A percentile compares a stretch with the other conserved stretches of the same genome.
These are phyloP conservation scores for Dryas drummondii DNA, from an alignment of 306 rosid genomes.

Conservation along the genomic window DNA sequence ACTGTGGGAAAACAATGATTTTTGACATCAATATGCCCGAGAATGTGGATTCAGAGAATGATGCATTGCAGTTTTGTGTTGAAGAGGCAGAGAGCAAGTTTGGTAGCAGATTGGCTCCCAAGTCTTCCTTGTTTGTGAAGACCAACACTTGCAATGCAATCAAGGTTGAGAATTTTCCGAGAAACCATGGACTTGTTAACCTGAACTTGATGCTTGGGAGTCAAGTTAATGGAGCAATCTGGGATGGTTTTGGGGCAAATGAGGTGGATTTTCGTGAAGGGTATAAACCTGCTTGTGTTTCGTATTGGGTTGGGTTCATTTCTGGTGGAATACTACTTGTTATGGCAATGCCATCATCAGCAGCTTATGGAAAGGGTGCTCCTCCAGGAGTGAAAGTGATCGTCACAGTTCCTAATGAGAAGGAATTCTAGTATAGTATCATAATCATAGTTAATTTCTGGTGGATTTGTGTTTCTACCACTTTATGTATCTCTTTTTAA, in stretches of 20 bases:
- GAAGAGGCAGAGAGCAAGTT: slow-evolving; percentile 38
- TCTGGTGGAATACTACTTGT: slow-evolving; percentile 20
- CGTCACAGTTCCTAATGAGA: slow-evolving; percentile 20
- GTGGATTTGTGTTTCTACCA: neutral
- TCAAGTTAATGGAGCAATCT: slow-evolving; percentile 9
- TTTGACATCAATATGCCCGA: slow-evolving; percentile 30
- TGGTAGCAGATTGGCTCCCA: slow-evolving; percentile 21
- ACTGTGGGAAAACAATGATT: slow-evolving; percentile 24
- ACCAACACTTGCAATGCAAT: slow-evolving; percentile 4
- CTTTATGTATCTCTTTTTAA: neutral
- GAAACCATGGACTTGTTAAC: neutral
- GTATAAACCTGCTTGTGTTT: slow-evolving; percentile 40
- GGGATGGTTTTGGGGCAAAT: slow-evolving; percentile 44
- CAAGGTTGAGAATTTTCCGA: slow-evolving; percentile 28
- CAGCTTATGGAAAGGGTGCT: slow-evolving; percentile 6
- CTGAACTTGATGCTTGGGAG: neutral
- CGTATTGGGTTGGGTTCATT: slow-evolving; percentile 47
- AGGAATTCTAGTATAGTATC: neutral
- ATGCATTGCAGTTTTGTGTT: slow-evolving; percentile 40
- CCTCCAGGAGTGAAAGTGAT: slow-evolving; percentile 20
- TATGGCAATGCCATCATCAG: slow-evolving; percentile 28
- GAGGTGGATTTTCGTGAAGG: slow-evolving; percentile 42
- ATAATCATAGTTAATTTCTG: neutral
- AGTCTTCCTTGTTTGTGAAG: slow-evolving; percentile 28
- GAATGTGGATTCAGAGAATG: neutral